Percentiles rank a stretch among this genome's conserved stretches.
phyloP scores from a whole-genome alignment of 345 rosid species.

The Aegle marmelos region DNA sequence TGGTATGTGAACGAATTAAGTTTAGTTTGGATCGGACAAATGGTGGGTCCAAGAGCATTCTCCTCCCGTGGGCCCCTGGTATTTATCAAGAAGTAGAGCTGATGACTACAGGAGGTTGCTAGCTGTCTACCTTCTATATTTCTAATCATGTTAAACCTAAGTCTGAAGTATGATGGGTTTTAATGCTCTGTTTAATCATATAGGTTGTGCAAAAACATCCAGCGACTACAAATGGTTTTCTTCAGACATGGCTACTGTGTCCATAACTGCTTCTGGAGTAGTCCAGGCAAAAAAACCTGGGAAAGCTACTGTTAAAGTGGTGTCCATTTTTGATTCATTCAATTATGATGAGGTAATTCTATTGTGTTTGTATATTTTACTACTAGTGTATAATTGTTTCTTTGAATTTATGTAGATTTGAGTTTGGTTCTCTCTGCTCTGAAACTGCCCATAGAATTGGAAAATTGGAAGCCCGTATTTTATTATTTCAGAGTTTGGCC shows the following conservation, averaged over 20 bases:
- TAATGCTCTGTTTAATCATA: constrained; percentile 14
- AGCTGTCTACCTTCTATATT: constrained; percentile 12
- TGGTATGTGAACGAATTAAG: constrained; percentile 72
- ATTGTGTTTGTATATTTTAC: not conserved
- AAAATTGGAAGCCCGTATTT: not conserved
- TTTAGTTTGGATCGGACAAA: constrained; percentile 44
- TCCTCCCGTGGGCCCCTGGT: constrained; percentile 83
- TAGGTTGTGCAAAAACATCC: constrained; percentile 80
- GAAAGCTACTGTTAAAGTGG: constrained; percentile 69
- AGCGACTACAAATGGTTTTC: constrained; percentile 92
- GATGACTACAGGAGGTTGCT: constrained; percentile 74
- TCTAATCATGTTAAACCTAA: not conserved
- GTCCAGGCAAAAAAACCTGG: constrained; percentile 92
- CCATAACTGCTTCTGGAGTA: constrained; percentile 73
- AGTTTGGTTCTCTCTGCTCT: not conserved
- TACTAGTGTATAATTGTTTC: not conserved
- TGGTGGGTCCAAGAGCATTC: constrained; percentile 37
- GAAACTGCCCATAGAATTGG: not conserved
- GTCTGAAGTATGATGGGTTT: constrained; percentile 17
- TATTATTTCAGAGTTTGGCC: not conserved
- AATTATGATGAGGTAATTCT: constrained; percentile 82
- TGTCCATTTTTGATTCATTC: constrained; percentile 68
- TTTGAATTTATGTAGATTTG: not conserved
- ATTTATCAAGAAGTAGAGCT: constrained; percentile 83
- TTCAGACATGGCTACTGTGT: constrained; percentile 58